A percentile compares a stretch with the other conserved stretches of the same genome.
Conservation (phyloP, 1,139 yeast species). For the Yamadazyma oceani region DNA sequence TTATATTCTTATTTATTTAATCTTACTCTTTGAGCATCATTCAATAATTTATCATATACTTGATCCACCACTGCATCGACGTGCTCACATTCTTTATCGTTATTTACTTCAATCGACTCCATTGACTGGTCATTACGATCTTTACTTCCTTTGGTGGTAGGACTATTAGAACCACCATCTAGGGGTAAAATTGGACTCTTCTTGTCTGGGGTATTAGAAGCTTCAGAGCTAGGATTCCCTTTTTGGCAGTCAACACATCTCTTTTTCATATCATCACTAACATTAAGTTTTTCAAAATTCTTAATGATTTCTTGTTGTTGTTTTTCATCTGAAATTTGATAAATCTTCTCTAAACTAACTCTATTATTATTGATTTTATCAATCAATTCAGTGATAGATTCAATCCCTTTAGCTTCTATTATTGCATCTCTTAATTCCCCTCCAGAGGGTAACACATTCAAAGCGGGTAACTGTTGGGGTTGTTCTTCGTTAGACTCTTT, state of each 20-base stretch:
- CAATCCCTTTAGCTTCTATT: slow-evolving; percentile 74
- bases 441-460: slow-evolving; percentile 65
- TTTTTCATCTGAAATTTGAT: slow-evolving; percentile 23
- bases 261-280: slow-evolving; percentile 12
- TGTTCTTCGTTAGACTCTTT: slow-evolving; percentile 8
- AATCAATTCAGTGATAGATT: slow-evolving; percentile 68
- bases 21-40: slow-evolving; percentile 65
- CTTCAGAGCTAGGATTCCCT: no score
- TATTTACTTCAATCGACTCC: slow-evolving; percentile 21
- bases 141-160: slow-evolving; percentile 1
- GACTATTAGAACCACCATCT: no score
- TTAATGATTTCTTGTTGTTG: slow-evolving; percentile 12
- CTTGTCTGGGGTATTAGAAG: no score
- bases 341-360: slow-evolving; percentile 56
- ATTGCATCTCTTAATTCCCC: slow-evolving; percentile 75
- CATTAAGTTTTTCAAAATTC: slow-evolving; percentile 12
- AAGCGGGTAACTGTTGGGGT: slow-evolving; percentile 29
- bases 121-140: slow-evolving; percentile 32
- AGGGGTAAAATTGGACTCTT: no score
- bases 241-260: slow-evolving; percentile 1
- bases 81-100: slow-evolving; percentile 16
- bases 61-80: slow-evolving; percentile 55
- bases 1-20: slow-evolving; percentile 28
- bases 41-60: slow-evolving; percentile 67
- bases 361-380: slow-evolving; percentile 58